Base-by-base conservation (phyloP, 1,284 basidiomycete species). In the Meira nashicola region DNA sequence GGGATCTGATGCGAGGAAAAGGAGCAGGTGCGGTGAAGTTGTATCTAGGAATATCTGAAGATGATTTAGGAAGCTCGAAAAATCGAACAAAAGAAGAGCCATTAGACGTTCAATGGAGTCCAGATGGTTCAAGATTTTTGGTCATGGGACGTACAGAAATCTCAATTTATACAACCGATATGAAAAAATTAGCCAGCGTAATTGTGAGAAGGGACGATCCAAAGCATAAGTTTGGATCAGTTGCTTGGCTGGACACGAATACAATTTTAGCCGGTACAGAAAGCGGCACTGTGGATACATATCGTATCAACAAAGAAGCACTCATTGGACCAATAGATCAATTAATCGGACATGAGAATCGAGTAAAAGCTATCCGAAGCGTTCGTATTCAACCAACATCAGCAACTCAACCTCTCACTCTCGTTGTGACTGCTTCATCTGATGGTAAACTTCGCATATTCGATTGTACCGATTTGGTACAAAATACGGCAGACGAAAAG, bases 1-100 rank as follows among this genome's bases (percentile, higher is more conserved):
- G 94, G 94, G 94, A 98, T 81, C 82, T 98, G 25, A 95, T 96
- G 89, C 83, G 92, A 49, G 94, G 92, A 1, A 88, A 89, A 75
- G 90, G 90, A 1, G 28, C 60, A 71, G 17, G 68, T 65, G 5
- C 65, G 63, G 11, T 63, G 65, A 2, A 66, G 66, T 40, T 37
- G 54, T 59, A 8, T 41, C 28, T 19, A 63, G 63, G 1, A 53
- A 58, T 60, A 14, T 55, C 62, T 7, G 64, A 64, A 9, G 59
- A 66, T 8, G 49, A 53, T n/a, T 3, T 9, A 17, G 17, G 43
- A 17, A 4, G 4, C 8, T 25, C 17, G 9, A 38, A 6, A 4
- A 5, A 41, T n/a, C 23, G n/a, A 15, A 23, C 39, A 17, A 40
- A 40, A 39, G 55, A 51, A 41, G 25, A 52, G 28, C 50, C 50